Evolutionary conservation across 2,329 filamentous ascomycete genomes (phyloP), one percentile per base, ranked within the genome.

Genomic region (Phaeosphaeria sp.): DNA sequence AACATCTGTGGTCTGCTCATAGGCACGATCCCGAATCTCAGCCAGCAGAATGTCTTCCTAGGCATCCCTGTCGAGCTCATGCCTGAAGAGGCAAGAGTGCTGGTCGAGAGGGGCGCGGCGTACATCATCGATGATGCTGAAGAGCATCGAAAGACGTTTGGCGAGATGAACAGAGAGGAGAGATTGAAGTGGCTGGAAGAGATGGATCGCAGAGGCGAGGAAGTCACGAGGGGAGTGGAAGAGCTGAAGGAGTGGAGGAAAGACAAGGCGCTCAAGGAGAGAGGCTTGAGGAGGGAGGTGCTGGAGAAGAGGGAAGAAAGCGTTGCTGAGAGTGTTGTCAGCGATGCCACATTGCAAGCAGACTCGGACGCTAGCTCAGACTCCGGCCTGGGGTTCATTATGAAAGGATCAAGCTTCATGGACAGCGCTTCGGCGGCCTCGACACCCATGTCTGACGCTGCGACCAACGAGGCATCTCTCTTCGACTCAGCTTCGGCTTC

Each of bases 11-110:
- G 93, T 62, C 90, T 95, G 30, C 84, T 97, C 54, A 89, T 91
- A 58, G 95, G 95, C 56, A 93, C 91, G 7, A 87, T 97, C 27
- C 94, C 95, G 1, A 93, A 98, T 78, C 89, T 92, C 56, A 93
- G 93, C 6, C 94, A 96, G 68, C 95, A 99, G 79, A 98, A 97
- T 79, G 86, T 97, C 56, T 98, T 98, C 74, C 86, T 94, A 57
- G 92, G 93, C 46, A 80, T 98, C 49, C 95, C 95, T 2, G 80
- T 98, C 24, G 91, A 97, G 81, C 83, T 99, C 45, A 91, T 95
- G 81, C 89, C 92, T 1, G 95, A 98, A 79, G 95, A 99, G 81
- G 93, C 90, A 3, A 86, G 88, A 63, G 80, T 95, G 53, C 84
- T 99, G 25, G 88, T 96, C 57, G 89, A 92, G 65, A 89, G 89